Base-by-base conservation (phyloP, 768 basidiomycete species). In the Tulasnella sp. region DNA sequence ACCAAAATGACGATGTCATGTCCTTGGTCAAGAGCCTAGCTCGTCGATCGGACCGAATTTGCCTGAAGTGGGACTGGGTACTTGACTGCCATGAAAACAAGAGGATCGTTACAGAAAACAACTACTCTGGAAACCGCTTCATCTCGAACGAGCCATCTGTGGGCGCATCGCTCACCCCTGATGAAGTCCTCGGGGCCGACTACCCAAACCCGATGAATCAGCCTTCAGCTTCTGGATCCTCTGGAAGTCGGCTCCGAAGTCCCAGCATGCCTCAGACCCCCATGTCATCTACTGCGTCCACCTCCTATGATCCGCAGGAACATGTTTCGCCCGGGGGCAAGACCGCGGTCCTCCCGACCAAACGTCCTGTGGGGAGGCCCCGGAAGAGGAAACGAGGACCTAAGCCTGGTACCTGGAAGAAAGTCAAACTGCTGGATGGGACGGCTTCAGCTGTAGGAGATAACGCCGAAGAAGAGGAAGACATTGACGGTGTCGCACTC, bases 11-110 rank as follows among this genome's bases (percentile, higher is more conserved):
- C 37, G 22, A 65, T 65, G n/a, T 35, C 14, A 22, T 34, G n/a
- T 65, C 63, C 35, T 34, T 65, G 35, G 4, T 40, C 19, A 32
- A 19, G 22, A 32, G 37, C 63, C 29, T 65, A 19, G 63, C 34
- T 65, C 37, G 37, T 32, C 63, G 63, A 16, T 32, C 16, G 42
- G 41, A 35, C 47, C 35, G 47, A 17, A 69, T 69, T 16, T 69
- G 59, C 71, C 59, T 72, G 17, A 26, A 72, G 42, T 72, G 71
- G 71, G 71, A 72, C 8, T 72, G 71, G 71, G 39, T 72, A 63
- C 59, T 72, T 34, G 59, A 62, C 35, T 72, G 71, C 59, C 35
- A 72, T 26, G 62, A 72, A 29, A 26, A 72, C 32, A 34, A 47
- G 22, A 36, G 62, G 16, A 34, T 72, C 39, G n/a, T 72, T 34